Evolutionary conservation across 352 stramenopile species (phyloP).

Genomic region (Phytophthora constricta): DNA sequence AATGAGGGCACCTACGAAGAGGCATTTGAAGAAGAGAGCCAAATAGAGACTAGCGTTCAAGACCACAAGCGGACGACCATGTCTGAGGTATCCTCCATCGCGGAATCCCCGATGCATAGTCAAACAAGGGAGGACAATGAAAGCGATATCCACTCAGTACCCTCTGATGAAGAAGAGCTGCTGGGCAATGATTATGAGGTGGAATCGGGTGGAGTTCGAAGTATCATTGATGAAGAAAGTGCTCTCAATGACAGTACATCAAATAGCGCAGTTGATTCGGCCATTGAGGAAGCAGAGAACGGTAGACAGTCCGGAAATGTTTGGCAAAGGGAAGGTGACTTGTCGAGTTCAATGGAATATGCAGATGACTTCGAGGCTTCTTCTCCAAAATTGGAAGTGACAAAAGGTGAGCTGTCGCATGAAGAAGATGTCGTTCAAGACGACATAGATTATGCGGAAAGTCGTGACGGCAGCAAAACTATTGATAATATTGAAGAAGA

Average conservation of each 20-base stretch:
- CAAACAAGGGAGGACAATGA: constrained; percentile 10
- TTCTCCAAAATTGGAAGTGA: constrained; percentile 20
- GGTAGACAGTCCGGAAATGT: constrained; percentile 1
- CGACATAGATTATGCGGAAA: constrained; percentile 5
- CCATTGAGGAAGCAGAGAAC: constrained; percentile 11
- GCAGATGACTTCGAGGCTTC: constrained; percentile 60
- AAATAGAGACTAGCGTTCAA: constrained; percentile 5
- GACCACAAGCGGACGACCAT: background rate
- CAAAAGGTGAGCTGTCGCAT: background rate
- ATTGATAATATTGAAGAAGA: constrained; percentile 6
- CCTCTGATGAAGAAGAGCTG: background rate
- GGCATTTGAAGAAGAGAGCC: constrained; percentile 47
- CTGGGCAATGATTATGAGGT: background rate
- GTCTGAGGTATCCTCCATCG: background rate
- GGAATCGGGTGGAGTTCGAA: constrained; percentile 9
- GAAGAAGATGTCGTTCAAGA: constrained; percentile 8
- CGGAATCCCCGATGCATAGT: constrained; percentile 1
- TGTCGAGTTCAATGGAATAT: constrained; percentile 34
- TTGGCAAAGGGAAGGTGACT: constrained; percentile 4
- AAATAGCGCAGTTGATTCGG: constrained; percentile 17
- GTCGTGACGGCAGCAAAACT: background rate
- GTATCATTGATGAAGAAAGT: constrained; percentile 19
- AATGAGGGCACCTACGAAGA: constrained; percentile 45
- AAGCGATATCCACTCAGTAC: constrained; percentile 22
- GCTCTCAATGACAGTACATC: constrained; percentile 9